phyloP scores from a whole-genome alignment of 2,329 filamentous ascomycete species.

The Phaeosphaeriaceae sp. region DNA sequence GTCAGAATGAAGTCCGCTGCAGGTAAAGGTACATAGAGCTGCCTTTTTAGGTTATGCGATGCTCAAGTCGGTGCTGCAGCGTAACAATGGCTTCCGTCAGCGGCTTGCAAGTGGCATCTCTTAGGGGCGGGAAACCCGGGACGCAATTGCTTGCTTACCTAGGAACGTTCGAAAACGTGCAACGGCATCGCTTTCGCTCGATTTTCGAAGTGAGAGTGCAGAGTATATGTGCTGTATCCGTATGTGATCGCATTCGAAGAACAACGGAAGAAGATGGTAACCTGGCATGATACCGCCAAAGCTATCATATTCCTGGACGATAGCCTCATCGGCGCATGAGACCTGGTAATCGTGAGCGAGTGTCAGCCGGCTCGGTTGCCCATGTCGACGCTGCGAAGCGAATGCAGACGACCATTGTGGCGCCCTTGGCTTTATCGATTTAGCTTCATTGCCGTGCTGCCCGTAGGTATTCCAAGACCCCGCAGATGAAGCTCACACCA shows the following conservation, averaged over 20 bases:
- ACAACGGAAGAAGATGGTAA: background rate
- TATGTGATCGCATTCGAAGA: background rate
- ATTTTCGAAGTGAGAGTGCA: too few species aligned
- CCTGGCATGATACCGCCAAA: background rate
- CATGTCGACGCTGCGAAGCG: background rate
- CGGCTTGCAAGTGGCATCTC: background rate
- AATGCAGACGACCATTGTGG: background rate
- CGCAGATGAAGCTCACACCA: slow-evolving; percentile 2
- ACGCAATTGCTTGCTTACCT: background rate
- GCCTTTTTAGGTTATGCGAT: background rate
- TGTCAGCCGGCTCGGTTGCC: background rate
- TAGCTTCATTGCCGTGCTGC: background rate
- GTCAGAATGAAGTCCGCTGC: background rate
- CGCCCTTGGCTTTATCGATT: background rate
- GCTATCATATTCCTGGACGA: background rate
- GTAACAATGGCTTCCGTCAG: background rate
- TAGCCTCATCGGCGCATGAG: background rate
- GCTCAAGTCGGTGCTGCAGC: background rate
- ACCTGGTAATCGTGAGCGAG: background rate
- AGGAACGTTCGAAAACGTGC: background rate
- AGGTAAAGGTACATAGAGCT: background rate
- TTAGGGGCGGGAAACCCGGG: background rate
- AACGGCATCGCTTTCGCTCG: background rate
- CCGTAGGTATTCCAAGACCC: background rate
- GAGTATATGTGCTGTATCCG: background rate